Percentiles rank a stretch among this genome's conserved stretches.
Evolutionary conservation across 352 stramenopile species (phyloP).

Genomic region (Pythium aphanidermatum): DNA sequence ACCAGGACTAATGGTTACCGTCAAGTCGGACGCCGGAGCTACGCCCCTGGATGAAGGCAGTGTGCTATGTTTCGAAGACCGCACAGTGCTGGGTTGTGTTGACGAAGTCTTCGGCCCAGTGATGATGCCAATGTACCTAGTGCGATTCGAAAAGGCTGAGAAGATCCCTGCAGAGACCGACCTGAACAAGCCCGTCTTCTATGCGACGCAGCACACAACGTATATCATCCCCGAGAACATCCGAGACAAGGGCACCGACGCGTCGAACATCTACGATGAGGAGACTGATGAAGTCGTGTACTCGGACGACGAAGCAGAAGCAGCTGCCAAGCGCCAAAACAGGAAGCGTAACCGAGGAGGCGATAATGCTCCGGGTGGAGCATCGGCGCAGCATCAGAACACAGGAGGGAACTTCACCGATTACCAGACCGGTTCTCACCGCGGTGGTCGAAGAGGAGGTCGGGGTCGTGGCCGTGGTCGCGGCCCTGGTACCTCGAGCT

Average conservation of each 20-base stretch:
- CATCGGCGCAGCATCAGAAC: background rate
- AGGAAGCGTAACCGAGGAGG: slow-evolving; percentile 56
- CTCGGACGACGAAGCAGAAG: slow-evolving; percentile 81
- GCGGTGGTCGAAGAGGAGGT: slow-evolving; percentile 14
- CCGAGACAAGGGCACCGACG: slow-evolving; percentile 78
- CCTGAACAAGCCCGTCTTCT: slow-evolving; percentile 49
- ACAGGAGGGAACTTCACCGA: slow-evolving; percentile 12
- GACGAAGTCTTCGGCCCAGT: slow-evolving; percentile 84
- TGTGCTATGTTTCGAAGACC: slow-evolving; percentile 74
- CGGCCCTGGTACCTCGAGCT: background rate
- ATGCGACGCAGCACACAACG: slow-evolving; percentile 70
- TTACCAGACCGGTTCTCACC: slow-evolving; percentile 17
- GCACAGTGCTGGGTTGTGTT: slow-evolving; percentile 69
- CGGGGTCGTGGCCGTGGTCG: slow-evolving; percentile 3
- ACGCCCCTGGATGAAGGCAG: slow-evolving; percentile 77
- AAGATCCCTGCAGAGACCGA: slow-evolving; percentile 56
- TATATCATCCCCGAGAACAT: slow-evolving; percentile 75
- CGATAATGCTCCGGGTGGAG: slow-evolving; percentile 2
- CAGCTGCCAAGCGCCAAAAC: slow-evolving; percentile 56
- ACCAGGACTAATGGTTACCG: slow-evolving; percentile 63
- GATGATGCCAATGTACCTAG: slow-evolving; percentile 83
- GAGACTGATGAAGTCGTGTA: slow-evolving; percentile 69
- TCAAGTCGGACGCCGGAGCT: slow-evolving; percentile 55
- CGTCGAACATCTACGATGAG: slow-evolving; percentile 85
- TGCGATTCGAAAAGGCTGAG: slow-evolving; percentile 60